Base-by-base conservation (phyloP, 306 rosid species). In the Rubus idaeus region DNA sequence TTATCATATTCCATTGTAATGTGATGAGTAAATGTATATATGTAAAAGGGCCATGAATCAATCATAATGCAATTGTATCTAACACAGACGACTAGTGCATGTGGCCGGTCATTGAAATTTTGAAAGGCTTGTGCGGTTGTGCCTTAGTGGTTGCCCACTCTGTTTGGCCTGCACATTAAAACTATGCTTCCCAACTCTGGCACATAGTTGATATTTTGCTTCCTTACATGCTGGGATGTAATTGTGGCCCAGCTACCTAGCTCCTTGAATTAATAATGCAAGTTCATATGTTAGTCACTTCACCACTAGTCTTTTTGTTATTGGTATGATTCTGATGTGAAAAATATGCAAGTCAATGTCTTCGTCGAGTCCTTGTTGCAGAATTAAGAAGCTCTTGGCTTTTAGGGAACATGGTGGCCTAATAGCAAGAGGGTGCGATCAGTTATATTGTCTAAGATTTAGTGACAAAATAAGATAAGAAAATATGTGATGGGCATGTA, bases 71-170 rank as follows among this genome's bases (percentile, higher is more conserved):
- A 13, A 13, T 8, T 39, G 70, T 41, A 65, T n/a, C 46, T 4
- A n/a, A n/a, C 52, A 44, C 42, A 9, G 71, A 42, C 2, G 71
- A 67, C 71, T 42, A 0, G 21, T 67, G 30, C 44, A 18, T 70
- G 45, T 30, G 64, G 55, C 8, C n/a, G 64, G 55, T 16, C n/a
- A 44, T 23, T 20, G 55, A 73, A 12, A 41, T 21, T 23, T 0
- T 23, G 39, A 1, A 46, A 11, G 74, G 5, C 68, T 6, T 30
- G 11, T 35, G 68, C 41, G 5, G 45, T 6, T 30, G 11, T 35
- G 68, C 41, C 7, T 26, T 74, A 44, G 77, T 74, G 57, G 58
- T 26, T 26, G 13, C 70, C 78, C 78, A 61, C 78, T 61, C 58
- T 74, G 56, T 74, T 42, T 42, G 71, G 71, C 20, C 14, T 58